Evolutionary conservation across 1,284 basidiomycete species (phyloP).

Genomic region (Sphagnurus paluster): DNA sequence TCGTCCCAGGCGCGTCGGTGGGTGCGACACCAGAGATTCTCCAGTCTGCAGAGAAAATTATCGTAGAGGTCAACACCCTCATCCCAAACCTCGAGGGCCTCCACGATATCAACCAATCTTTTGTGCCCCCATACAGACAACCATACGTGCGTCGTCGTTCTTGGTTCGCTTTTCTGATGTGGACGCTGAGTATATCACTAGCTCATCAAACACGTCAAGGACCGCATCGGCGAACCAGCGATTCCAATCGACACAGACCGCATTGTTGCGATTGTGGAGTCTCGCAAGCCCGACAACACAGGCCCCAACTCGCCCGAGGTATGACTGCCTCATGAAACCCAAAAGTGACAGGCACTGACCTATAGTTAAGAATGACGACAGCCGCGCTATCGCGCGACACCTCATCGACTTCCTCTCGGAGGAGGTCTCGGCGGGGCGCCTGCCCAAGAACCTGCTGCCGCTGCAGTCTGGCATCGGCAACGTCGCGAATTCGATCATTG

Average conservation of each 20-base stretch:
- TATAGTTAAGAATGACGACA: constrained; percentile 35
- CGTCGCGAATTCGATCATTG: constrained; percentile 53
- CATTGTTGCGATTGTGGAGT: constrained; percentile 49
- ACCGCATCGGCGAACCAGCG: constrained; percentile 45
- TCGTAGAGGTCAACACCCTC: constrained; percentile 52
- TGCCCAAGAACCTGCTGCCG: constrained; percentile 46
- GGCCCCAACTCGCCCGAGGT: constrained; percentile 47
- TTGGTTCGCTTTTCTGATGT: background rate
- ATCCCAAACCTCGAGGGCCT: constrained; percentile 47
- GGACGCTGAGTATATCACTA: constrained; percentile 14
- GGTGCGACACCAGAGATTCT: constrained; percentile 54
- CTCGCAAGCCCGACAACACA: constrained; percentile 47
- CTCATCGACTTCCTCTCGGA: constrained; percentile 47
- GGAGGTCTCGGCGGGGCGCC: constrained; percentile 45
- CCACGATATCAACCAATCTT: constrained; percentile 51
- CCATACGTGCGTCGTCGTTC: constrained; percentile 40
- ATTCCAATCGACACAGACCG: constrained; percentile 52
- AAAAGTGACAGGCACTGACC: background rate
- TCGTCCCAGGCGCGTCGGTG: constrained; percentile 51
- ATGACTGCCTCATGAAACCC: constrained; percentile 2
- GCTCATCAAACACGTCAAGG: constrained; percentile 44
- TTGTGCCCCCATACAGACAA: constrained; percentile 44
- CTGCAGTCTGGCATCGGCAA: constrained; percentile 54
- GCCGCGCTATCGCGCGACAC: constrained; percentile 43
- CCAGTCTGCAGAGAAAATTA: constrained; percentile 49